Evolutionary conservation across 192 early-diverging fungal species (phyloP).

Genomic region (Backusella mclennaniae): DNA sequence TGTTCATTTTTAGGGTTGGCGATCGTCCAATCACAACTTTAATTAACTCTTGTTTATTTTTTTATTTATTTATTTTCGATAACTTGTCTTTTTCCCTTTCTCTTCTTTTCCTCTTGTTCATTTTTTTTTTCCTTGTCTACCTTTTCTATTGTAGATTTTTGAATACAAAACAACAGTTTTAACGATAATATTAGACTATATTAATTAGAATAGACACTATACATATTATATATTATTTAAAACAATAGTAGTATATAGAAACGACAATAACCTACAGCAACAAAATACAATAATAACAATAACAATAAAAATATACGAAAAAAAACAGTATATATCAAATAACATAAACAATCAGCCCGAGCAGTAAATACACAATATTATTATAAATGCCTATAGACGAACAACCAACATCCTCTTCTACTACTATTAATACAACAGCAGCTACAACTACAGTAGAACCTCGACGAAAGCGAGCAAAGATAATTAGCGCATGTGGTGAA

Average conservation of each 20-base stretch:
- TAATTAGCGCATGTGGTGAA: slow-evolving; percentile 40
- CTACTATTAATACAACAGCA: neutral
- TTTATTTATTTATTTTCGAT: slow-evolving; percentile 3
- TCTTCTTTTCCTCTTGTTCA: neutral
- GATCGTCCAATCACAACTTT: neutral
- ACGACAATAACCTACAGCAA: neutral
- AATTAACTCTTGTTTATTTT: neutral
- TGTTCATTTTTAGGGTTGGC: slow-evolving; percentile 1
- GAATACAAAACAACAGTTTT: neutral
- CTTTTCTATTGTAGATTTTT: neutral
- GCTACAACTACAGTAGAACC: slow-evolving; percentile 14
- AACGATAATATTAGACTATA: neutral
- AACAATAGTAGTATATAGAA: neutral
- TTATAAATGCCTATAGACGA: slow-evolving; percentile 12
- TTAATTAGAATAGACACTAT: neutral
- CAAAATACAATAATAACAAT: neutral
- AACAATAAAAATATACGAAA: neutral
- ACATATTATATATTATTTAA: neutral
- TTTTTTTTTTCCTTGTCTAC: neutral
- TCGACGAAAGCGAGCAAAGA: slow-evolving; percentile 38
- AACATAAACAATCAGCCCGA: neutral
- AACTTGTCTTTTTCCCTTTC: slow-evolving; percentile 11
- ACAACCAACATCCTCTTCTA: neutral
- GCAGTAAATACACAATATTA: neutral
- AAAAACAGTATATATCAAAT: neutral